Conservation (phyloP, 305 asterid genomes). For the Plantago rigida region DNA sequence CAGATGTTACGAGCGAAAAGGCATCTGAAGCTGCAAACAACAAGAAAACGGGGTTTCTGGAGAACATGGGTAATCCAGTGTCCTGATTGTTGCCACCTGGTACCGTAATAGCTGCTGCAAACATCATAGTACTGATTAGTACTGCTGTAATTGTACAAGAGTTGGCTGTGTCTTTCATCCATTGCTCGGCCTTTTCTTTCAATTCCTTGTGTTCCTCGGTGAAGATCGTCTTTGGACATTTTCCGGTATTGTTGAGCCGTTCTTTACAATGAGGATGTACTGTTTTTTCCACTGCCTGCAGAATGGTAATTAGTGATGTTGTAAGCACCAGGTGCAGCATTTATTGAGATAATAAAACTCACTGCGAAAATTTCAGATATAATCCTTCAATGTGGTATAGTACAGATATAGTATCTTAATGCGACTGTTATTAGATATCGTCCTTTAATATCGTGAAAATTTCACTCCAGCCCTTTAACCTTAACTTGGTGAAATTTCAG, state of each 20-base stretch:
- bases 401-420: too few relatives aligned
- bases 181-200: slow-evolving; percentile 11
- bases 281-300: slow-evolving; percentile 33
- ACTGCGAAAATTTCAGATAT: too few relatives aligned
- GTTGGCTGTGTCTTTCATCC: slow-evolving; percentile 25
- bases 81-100: slow-evolving; percentile 11
- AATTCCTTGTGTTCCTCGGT: slow-evolving; percentile 9
- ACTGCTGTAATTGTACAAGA: slow-evolving; percentile 16
- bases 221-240: slow-evolving; percentile 24
- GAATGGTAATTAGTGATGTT: too few relatives aligned
- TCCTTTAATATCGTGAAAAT: too few relatives aligned
- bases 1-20: slow-evolving; percentile 6
- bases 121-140: slow-evolving; percentile 20
- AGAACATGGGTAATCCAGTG: slow-evolving; percentile 15
- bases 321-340: neutral
- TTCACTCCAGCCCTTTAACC: too few relatives aligned
- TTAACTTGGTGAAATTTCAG: too few relatives aligned
- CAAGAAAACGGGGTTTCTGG: neutral
- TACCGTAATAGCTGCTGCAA: slow-evolving; percentile 26
- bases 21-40: slow-evolving; percentile 16
- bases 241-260: slow-evolving; percentile 21
- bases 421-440: too few relatives aligned
- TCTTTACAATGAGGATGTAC: slow-evolving; percentile 26
- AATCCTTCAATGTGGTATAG: too few relatives aligned
- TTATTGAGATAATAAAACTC: neutral